phyloP scores from a whole-genome alignment of 179 eudicot species.

The Actinidia chinensis region DNA sequence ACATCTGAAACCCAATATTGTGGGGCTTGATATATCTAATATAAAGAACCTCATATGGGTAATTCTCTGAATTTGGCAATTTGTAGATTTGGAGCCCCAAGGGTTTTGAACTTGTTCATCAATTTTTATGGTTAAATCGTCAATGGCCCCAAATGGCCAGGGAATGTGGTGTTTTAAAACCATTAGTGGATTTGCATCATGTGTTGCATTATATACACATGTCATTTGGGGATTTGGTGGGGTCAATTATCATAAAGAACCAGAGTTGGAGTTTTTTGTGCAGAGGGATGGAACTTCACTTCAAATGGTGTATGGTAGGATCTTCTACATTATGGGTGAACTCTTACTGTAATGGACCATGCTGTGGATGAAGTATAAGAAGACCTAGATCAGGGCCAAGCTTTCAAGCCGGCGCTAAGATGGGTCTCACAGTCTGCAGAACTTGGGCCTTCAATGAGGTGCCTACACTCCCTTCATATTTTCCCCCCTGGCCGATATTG shows the following conservation, averaged over 20 bases:
- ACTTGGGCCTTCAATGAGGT: conserved; percentile 98
- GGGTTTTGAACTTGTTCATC: background rate
- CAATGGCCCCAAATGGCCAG: conserved; percentile 4
- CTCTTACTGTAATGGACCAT: conserved; percentile 94
- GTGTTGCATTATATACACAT: conserved; percentile 12
- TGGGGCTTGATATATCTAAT: background rate
- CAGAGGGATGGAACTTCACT: conserved; percentile 77
- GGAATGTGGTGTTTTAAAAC: conserved; percentile 15
- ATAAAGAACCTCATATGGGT: conserved; percentile 3
- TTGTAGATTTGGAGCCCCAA: background rate
- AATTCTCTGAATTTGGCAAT: background rate
- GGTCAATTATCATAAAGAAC: conserved; percentile 25
- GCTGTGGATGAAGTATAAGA: conserved; percentile 55
- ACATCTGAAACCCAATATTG: too few species aligned
- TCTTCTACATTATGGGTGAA: conserved; percentile 88
- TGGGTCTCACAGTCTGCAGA: conserved; percentile 93
- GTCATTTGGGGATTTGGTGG: conserved; percentile 34
- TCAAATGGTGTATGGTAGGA: conserved; percentile 62
- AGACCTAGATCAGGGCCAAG: conserved; percentile 53
- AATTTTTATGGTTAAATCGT: conserved; percentile 3
- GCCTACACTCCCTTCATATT: conserved; percentile 77
- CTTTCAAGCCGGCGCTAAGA: conserved; percentile 77
- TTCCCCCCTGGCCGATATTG: conserved; percentile 79
- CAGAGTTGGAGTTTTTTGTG: conserved; percentile 62
- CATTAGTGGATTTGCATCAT: conserved; percentile 8